Percentiles rank a stretch among this genome's conserved stretches.
These are phyloP conservation scores for Phytophthora idaei DNA, from an alignment of 352 stramenopile species.

Conservation along the genomic window DNA sequence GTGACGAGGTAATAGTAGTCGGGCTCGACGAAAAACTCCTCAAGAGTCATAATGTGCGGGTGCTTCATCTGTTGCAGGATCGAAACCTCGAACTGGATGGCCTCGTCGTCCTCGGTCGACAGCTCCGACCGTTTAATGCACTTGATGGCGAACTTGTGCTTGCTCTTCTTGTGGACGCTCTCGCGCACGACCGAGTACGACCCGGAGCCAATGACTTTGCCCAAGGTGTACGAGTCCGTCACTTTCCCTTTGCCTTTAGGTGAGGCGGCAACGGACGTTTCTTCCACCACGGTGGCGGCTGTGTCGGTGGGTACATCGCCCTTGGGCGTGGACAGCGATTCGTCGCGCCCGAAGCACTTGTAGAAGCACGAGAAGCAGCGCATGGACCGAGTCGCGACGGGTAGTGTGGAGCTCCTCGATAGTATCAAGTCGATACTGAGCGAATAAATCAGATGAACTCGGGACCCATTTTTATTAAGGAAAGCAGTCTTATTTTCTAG, in stretches of 20 bases:
- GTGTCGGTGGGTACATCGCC: constrained; percentile 17
- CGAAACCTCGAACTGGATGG: constrained; percentile 75
- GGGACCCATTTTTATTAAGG: constrained; percentile 5
- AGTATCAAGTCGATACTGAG: neutral
- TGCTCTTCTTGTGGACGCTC: constrained; percentile 77
- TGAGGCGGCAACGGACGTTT: constrained; percentile 20
- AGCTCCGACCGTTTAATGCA: constrained; percentile 84
- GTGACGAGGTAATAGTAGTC: constrained; percentile 91
- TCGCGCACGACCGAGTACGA: constrained; percentile 91
- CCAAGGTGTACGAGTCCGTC: constrained; percentile 74
- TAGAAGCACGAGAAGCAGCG: constrained; percentile 72
- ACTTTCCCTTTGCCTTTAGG: constrained; percentile 54
- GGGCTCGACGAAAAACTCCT: constrained; percentile 91
- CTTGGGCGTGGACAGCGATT: constrained; percentile 33
- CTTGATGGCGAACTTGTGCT: constrained; percentile 91
- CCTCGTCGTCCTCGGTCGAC: constrained; percentile 76
- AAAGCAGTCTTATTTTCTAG: neutral
- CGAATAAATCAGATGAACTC: constrained; percentile 34
- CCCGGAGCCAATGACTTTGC: constrained; percentile 87
- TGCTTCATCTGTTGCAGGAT: constrained; percentile 90
- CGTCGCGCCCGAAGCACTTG: constrained; percentile 48
- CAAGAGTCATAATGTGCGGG: constrained; percentile 90
- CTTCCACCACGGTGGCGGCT: constrained; percentile 19
- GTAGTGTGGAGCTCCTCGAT: neutral
- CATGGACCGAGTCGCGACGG: constrained; percentile 36